A percentile compares a stretch with the other conserved stretches of the same genome.
Conservation (phyloP, 345 rosid genomes). For the Corchorus olitorius region DNA sequence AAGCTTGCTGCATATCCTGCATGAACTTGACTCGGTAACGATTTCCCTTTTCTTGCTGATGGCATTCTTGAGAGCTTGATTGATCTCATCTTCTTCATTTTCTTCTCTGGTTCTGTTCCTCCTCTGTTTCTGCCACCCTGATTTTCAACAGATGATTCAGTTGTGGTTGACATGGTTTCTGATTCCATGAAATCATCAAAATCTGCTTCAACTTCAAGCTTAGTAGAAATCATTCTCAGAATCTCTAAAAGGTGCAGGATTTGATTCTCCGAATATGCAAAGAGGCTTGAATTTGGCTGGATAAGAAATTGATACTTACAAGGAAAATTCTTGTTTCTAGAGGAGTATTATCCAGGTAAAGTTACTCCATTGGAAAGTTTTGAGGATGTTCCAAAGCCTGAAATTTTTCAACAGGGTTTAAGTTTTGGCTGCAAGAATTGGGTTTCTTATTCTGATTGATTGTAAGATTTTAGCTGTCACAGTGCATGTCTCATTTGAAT, state of each 20-base stretch:
- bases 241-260: not conserved
- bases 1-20: slow-evolving; percentile 28
- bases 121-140: slow-evolving; percentile 18
- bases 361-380: not conserved
- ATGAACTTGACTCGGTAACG: slow-evolving; percentile 7
- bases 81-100: slow-evolving; percentile 40
- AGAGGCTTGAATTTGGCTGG: not conserved
- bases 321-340: slow-evolving; percentile 3
- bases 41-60: slow-evolving; percentile 20
- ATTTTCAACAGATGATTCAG: slow-evolving; percentile 2
- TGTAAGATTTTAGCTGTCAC: not conserved
- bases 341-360: not conserved
- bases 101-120: slow-evolving; percentile 21
- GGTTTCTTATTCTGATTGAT: not conserved
- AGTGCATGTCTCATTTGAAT: not conserved
- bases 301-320: not conserved
- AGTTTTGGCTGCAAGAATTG: slow-evolving; percentile 6
- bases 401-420: not conserved
- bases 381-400: slow-evolving; percentile 6
- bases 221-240: not conserved
- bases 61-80: slow-evolving; percentile 37
- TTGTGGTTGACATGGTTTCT: slow-evolving; percentile 15
- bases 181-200: slow-evolving; percentile 11
- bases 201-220: slow-evolving; percentile 6
- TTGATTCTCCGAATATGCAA: not conserved